phyloP scores from a whole-genome alignment of 441 rosid genomes.

The Geranium incanum region DNA sequence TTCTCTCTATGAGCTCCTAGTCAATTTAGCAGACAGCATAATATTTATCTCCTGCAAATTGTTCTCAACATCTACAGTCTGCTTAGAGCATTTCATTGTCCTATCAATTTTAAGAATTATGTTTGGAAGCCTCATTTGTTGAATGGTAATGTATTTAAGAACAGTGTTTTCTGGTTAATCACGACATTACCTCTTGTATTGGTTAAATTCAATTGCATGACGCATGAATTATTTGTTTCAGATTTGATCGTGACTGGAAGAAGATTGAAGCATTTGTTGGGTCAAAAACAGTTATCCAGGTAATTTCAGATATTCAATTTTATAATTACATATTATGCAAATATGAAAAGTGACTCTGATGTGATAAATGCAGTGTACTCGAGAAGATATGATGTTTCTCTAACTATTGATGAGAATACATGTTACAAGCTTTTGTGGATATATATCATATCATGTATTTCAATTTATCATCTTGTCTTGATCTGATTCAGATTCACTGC shows the following conservation, averaged over 20 bases:
- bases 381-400: background rate
- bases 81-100: background rate
- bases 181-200: background rate
- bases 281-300: constrained; percentile 93
- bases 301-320: constrained; percentile 20
- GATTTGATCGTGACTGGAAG: constrained; percentile 98
- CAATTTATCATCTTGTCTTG: background rate
- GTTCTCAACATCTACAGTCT: background rate
- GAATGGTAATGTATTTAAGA: background rate
- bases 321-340: background rate
- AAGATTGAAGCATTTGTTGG: constrained; percentile 95
- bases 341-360: background rate
- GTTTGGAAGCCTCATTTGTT: background rate
- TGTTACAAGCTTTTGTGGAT: background rate
- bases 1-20: background rate
- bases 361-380: background rate
- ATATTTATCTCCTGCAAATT: background rate
- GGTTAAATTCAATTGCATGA: constrained; percentile 1
- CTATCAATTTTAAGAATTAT: background rate
- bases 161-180: constrained; percentile 4
- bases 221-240: constrained; percentile 22
- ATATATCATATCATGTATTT: background rate
- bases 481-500: background rate
- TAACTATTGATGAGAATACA: background rate
- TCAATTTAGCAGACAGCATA: background rate